A percentile compares a stretch with the other conserved stretches of the same genome.
These are phyloP conservation scores for Xylaria multiplex DNA, from an alignment of 2,329 filamentous ascomycete genomes.

Conservation along the genomic window DNA sequence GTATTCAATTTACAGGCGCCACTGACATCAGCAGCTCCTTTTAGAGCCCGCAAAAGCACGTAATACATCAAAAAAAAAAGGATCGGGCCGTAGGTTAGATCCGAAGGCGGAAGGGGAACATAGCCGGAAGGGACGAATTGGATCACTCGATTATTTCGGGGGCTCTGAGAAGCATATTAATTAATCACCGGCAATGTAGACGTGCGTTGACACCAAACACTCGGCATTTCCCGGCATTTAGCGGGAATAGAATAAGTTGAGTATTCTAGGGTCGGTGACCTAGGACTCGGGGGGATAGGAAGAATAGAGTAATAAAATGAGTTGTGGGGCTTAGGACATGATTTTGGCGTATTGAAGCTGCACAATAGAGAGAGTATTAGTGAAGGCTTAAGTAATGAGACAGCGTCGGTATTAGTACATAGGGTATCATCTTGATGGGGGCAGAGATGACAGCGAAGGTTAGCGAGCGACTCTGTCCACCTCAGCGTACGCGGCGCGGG, in stretches of 20 bases:
- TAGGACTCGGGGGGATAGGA: neutral
- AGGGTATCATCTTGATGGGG: neutral
- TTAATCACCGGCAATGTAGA: constrained; percentile 1
- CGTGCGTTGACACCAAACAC: constrained; percentile 19
- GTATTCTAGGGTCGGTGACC: neutral
- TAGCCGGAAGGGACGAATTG: constrained; percentile 14
- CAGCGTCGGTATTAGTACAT: neutral
- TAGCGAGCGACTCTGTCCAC: neutral
- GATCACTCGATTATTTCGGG: constrained; percentile 10
- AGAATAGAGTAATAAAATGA: neutral
- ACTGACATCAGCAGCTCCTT: constrained; percentile 35
- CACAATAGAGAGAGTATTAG: neutral
- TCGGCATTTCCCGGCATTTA: constrained; percentile 21
- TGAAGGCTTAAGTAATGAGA: neutral
- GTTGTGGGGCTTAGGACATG: neutral
- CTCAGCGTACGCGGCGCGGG: neutral
- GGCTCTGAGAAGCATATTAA: neutral
- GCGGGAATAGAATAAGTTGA: neutral
- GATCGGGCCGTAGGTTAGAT: constrained; percentile 39
- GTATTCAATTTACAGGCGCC: constrained; percentile 21
- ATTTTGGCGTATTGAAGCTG: neutral
- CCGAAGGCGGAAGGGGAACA: constrained; percentile 39
- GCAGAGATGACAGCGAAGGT: neutral
- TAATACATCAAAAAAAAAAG: constrained; percentile 25
- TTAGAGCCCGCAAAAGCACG: constrained; percentile 24